Base-by-base conservation (phyloP, 1,284 basidiomycete species). In the Crucibulum cyathiforme region DNA sequence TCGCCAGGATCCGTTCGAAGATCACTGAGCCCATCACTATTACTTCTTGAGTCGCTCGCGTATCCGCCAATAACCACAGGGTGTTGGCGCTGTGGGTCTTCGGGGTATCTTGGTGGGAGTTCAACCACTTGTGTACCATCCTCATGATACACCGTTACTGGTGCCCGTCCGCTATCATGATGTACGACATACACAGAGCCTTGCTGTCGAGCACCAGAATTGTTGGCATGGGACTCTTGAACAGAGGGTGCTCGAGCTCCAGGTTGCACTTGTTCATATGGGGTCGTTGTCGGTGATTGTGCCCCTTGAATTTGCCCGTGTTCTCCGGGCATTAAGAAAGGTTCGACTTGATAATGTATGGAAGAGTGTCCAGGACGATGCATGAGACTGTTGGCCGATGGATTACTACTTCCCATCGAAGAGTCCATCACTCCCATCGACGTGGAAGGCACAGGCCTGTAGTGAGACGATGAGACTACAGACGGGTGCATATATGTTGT, bases 111-210 rank as follows among this genome's bases (percentile, higher is more conserved):
- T 15, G 85, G 86, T 7, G 85, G 86, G 8, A 87, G 74, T 71
- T 88, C 86, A 13, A 85, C 82, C 5, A 87, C 81, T 60, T 85
- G 78, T 12, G 83, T 80, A 15, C 84, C 85, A 51, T 82, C 79
- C 54, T 80, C 75, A 54, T 85, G 81, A 64, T 82, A 86, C 31
- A 87, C 84, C 2, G 85, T 85, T 38, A 88, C 83, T 2, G 86
- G 86, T 17, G 85, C 73, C 8, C 80, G 69, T 7, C 85, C 83
- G 15, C 75, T 81, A 62, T 87, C 85, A 64, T 87, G 85, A 63
- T 87, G 86, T 38, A 87, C 79, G 37, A 87, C 84, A 61, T 86
- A 86, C 7, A 87, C 80, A 41, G 85, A 80, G 57, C 70, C 72
- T 52, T 66, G 69, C 36, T 54, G 46, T 43, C 56, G n/a, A 35